These are phyloP conservation scores for Tylopilus felleus DNA, from an alignment of 768 basidiomycete species.

Conservation along the genomic window DNA sequence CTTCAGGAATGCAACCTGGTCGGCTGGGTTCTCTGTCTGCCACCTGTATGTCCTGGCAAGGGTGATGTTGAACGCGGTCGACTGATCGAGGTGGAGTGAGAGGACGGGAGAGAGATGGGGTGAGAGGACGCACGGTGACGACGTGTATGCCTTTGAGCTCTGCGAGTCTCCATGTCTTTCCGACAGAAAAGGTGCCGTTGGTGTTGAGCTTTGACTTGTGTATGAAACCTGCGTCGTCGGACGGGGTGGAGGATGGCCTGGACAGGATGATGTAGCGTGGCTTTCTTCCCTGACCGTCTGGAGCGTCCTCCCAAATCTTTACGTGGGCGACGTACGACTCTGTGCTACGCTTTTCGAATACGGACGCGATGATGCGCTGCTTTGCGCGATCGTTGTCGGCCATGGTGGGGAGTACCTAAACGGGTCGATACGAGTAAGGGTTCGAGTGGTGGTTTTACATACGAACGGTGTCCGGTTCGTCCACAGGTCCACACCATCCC, in stretches of 20 bases:
- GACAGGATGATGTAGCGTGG: slow-evolving; percentile 89
- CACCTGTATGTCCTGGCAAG: slow-evolving; percentile 89
- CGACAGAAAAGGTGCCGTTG: slow-evolving; percentile 93
- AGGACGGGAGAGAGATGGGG: slow-evolving; percentile 7
- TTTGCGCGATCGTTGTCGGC: slow-evolving; percentile 48
- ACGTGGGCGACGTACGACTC: slow-evolving; percentile 85
- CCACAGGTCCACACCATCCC: not conserved
- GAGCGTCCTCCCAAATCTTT: slow-evolving; percentile 91
- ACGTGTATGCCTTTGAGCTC: slow-evolving; percentile 84
- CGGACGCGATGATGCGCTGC: slow-evolving; percentile 75
- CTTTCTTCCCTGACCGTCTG: slow-evolving; percentile 71
- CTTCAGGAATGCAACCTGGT: slow-evolving; percentile 72
- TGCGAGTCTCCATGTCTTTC: slow-evolving; percentile 89
- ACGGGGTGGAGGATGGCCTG: slow-evolving; percentile 50
- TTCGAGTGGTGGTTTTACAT: not conserved
- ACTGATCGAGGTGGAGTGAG: slow-evolving; percentile 37
- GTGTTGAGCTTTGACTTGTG: slow-evolving; percentile 98
- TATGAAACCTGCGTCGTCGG: slow-evolving; percentile 64
- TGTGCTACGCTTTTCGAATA: slow-evolving; percentile 73
- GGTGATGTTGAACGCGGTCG: slow-evolving; percentile 71
- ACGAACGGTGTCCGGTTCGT: too few species aligned
- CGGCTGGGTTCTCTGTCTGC: slow-evolving; percentile 72
- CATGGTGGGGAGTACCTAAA: slow-evolving; percentile 23
- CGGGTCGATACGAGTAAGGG: too few species aligned
- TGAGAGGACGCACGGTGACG: slow-evolving; percentile 51